Evolutionary conservation across 2,329 filamentous ascomycete genomes (phyloP).

Genomic region (Colletotrichum gloeosporioides): DNA sequence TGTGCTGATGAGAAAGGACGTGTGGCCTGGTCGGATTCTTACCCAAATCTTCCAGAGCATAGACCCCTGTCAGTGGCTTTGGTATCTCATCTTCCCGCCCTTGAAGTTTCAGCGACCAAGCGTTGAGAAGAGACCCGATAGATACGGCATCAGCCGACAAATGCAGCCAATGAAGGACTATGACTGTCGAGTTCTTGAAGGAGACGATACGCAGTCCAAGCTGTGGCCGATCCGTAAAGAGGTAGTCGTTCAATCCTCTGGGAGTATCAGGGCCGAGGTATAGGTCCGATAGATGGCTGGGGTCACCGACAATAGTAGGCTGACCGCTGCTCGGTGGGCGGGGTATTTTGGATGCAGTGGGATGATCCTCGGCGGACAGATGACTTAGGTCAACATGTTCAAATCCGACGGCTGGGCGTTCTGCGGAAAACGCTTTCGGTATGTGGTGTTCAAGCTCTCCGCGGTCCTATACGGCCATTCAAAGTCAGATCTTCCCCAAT

Average conservation of each 20-base stretch:
- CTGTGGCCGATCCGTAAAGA: slow-evolving; percentile 41
- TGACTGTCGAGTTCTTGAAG: slow-evolving; percentile 46
- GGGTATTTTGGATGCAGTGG: slow-evolving; percentile 35
- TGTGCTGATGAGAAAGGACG: background rate
- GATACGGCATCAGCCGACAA: slow-evolving; percentile 45
- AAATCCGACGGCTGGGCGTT: slow-evolving; percentile 39
- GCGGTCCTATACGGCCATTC: slow-evolving; percentile 8
- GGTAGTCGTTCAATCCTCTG: slow-evolving; percentile 36
- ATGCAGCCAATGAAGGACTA: slow-evolving; percentile 45
- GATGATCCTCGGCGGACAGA: slow-evolving; percentile 36
- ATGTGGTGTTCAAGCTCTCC: slow-evolving; percentile 47
- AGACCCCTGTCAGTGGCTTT: background rate
- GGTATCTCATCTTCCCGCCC: background rate
- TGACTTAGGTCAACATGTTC: slow-evolving; percentile 33
- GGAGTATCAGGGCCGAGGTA: slow-evolving; percentile 25
- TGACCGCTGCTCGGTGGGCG: slow-evolving; percentile 8
- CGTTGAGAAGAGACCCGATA: slow-evolving; percentile 9
- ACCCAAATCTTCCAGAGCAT: background rate
- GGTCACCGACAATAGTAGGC: slow-evolving; percentile 30
- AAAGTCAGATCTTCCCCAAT: background rate
- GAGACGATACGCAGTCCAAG: slow-evolving; percentile 46
- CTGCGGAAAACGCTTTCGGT: slow-evolving; percentile 35
- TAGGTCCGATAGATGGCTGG: background rate
- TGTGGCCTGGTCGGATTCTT: background rate
- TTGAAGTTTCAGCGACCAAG: background rate